These are phyloP conservation scores for Neckera pumila DNA, from an alignment of 225 moss, liverwort and hornwort species.

Conservation along the genomic window DNA sequence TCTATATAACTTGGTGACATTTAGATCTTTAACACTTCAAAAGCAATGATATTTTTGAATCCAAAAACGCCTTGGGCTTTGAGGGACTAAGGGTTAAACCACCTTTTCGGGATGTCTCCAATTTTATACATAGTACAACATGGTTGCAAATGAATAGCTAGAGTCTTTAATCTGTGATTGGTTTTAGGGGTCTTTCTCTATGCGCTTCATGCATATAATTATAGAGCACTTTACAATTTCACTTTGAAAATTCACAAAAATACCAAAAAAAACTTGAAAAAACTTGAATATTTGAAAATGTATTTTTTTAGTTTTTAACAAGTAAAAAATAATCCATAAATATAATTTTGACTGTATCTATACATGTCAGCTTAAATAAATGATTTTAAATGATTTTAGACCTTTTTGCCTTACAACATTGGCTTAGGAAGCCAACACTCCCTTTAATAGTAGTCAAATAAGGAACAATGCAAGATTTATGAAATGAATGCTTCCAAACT, in stretches of 20 bases:
- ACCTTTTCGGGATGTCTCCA: neutral
- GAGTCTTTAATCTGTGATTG: neutral
- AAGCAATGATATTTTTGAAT: too few relatives aligned
- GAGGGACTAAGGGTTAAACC: neutral
- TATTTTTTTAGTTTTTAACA: neutral
- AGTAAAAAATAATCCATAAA: too few relatives aligned
- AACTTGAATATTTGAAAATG: too few relatives aligned
- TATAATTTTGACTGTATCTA: too few relatives aligned
- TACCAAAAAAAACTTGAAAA: too few relatives aligned
- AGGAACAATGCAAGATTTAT: neutral
- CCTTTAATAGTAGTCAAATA: neutral
- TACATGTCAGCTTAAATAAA: too few relatives aligned
- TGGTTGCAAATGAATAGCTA: neutral
- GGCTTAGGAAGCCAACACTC: neutral
- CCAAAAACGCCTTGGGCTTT: too few relatives aligned
- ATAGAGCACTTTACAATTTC: neutral
- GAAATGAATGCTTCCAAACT: neutral
- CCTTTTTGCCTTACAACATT: neutral
- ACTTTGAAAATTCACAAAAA: neutral
- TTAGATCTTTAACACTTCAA: too few relatives aligned
- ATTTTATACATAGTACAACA: neutral
- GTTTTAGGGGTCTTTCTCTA: neutral
- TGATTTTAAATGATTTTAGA: accelerated
- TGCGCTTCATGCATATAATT: accelerated
- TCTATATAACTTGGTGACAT: too few relatives aligned